phyloP scores from a whole-genome alignment of 306 rosid species.

The Vicia faba region DNA sequence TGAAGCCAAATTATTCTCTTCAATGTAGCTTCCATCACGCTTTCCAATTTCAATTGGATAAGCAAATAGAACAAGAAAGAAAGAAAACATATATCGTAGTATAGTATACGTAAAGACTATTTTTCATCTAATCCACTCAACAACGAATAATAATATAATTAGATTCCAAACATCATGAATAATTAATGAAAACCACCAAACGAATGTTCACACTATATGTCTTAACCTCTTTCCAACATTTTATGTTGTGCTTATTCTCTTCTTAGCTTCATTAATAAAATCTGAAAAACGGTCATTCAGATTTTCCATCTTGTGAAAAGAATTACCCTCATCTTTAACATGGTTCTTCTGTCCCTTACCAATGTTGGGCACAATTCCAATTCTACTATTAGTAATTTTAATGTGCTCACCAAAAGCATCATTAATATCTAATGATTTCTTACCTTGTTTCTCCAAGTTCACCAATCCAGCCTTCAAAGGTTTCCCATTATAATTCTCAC shows the following conservation, averaged over 20 bases:
- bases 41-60: slow-evolving; percentile 13
- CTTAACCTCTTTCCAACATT: slow-evolving; percentile 43
- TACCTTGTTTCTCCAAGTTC: slow-evolving; percentile 29
- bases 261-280: slow-evolving; percentile 43
- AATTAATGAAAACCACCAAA: slow-evolving; percentile 21
- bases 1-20: slow-evolving; percentile 10
- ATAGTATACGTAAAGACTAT: slow-evolving; percentile 2
- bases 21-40: background rate
- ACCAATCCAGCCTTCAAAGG: slow-evolving; percentile 30
- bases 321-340: slow-evolving; percentile 24
- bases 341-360: slow-evolving; percentile 27
- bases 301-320: slow-evolving; percentile 24
- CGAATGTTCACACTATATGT: background rate
- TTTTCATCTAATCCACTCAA: slow-evolving; percentile 22
- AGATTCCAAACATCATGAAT: background rate
- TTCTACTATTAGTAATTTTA: slow-evolving; percentile 17
- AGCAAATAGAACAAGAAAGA: background rate
- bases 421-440: slow-evolving; percentile 38
- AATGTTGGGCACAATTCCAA: slow-evolving; percentile 39
- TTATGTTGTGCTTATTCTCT: slow-evolving; percentile 45
- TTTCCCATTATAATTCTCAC: background rate
- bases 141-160: slow-evolving; percentile 1
- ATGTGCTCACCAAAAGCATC: slow-evolving; percentile 42
- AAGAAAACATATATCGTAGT: background rate
- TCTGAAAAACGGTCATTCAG: slow-evolving; percentile 50